phyloP scores from a whole-genome alignment of 352 stramenopile species.

The Globisporangium splendens region DNA sequence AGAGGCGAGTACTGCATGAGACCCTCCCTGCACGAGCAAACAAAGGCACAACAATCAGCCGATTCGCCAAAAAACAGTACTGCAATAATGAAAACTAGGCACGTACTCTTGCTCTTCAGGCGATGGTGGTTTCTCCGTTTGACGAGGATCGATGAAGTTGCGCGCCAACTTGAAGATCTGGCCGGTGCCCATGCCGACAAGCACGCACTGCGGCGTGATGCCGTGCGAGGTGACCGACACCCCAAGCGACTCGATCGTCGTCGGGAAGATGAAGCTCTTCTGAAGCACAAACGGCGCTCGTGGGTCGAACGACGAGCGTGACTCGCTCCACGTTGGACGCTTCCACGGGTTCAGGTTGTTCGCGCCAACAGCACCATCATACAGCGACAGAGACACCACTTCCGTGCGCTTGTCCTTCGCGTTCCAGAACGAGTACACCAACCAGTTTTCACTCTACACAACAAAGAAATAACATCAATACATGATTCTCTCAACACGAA shows the following conservation, averaged over 20 bases:
- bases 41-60: neutral
- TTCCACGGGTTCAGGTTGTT: constrained; percentile 95
- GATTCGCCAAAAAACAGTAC: neutral
- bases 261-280: constrained; percentile 93
- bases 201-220: constrained; percentile 93
- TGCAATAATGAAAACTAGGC: neutral
- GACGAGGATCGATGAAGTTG: constrained; percentile 92
- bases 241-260: constrained; percentile 86
- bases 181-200: constrained; percentile 90
- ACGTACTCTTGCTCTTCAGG: constrained; percentile 62
- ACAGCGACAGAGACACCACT: constrained; percentile 86
- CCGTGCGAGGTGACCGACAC: constrained; percentile 92
- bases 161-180: constrained; percentile 93
- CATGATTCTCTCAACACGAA: constrained; percentile 6
- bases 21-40: constrained; percentile 46
- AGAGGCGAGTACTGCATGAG: constrained; percentile 88
- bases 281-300: constrained; percentile 90
- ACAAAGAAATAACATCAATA: constrained; percentile 4
- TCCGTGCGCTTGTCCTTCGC: constrained; percentile 82
- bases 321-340: constrained; percentile 82
- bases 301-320: constrained; percentile 92
- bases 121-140: constrained; percentile 90
- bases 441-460: constrained; percentile 92
- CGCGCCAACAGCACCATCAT: constrained; percentile 95
- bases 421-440: constrained; percentile 97